Evolutionary conservation across 2,329 filamentous ascomycete species (phyloP).

Genomic region (Beauveria rudraprayagi): DNA sequence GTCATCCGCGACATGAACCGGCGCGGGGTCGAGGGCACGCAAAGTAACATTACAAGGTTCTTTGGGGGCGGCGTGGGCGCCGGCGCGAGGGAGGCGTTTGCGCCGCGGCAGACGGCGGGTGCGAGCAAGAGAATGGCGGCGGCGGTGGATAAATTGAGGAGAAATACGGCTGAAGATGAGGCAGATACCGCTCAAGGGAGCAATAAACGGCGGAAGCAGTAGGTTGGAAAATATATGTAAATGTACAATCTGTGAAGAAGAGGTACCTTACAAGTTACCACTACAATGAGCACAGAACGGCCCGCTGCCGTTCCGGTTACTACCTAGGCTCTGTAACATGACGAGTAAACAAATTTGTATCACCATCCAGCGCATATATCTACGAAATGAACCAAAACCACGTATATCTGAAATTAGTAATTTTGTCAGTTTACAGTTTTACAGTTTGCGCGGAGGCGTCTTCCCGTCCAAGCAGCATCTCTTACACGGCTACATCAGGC

Average conservation of each 20-base stretch:
- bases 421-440: conserved; percentile 28
- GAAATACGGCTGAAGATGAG: conserved; percentile 19
- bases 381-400: too few relatives aligned
- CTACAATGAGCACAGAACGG: background rate
- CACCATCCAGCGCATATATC: too few relatives aligned
- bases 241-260: background rate
- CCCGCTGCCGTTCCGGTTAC: too few relatives aligned
- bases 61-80: conserved; percentile 69
- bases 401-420: too few relatives aligned
- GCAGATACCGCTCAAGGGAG: background rate
- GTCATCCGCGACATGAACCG: conserved; percentile 95
- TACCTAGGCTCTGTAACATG: background rate
- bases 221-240: background rate
- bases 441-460: background rate
- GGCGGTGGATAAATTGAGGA: conserved; percentile 59
- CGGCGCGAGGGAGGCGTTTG: conserved; percentile 60
- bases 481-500: background rate
- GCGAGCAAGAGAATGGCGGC: conserved; percentile 68
- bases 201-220: conserved; percentile 1
- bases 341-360: background rate
- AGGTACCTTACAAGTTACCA: background rate
- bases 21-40: conserved; percentile 80
- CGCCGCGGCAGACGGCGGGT: conserved; percentile 55
- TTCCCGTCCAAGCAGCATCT: background rate
- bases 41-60: conserved; percentile 91